Conservation (phyloP, 2,329 filamentous ascomycete species). For the Cladosporium cucumerinum region DNA sequence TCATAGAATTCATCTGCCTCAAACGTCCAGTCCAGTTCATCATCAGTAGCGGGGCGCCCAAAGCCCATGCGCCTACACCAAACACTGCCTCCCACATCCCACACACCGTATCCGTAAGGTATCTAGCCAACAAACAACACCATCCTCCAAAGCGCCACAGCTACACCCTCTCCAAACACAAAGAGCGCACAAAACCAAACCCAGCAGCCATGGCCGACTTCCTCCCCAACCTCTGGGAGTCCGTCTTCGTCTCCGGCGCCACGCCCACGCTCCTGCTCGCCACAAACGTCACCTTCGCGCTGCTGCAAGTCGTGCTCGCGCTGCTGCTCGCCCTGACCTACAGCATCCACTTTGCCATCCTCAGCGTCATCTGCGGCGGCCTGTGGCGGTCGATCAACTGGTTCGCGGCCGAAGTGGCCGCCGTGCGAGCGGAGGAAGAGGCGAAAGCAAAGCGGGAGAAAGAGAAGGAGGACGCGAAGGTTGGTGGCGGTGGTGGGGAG, state of each 20-base stretch:
- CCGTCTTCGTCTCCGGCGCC: constrained; percentile 88
- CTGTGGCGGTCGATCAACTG: constrained; percentile 96
- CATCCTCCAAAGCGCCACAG: background rate
- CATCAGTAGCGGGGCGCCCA: background rate
- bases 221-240: constrained; percentile 78
- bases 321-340: constrained; percentile 74
- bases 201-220: constrained; percentile 45
- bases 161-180: background rate
- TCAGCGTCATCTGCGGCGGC: constrained; percentile 74
- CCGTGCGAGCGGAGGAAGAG: constrained; percentile 49
- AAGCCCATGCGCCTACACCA: background rate
- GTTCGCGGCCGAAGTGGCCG: constrained; percentile 70
- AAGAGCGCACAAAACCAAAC: background rate
- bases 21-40: background rate
- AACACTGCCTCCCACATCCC: background rate
- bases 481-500: constrained; percentile 34
- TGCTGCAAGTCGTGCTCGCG: constrained; percentile 75
- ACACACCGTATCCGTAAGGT: background rate
- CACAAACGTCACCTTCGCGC: constrained; percentile 84
- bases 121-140: background rate
- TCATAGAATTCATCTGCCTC: background rate
- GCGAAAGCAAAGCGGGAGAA: constrained; percentile 43
- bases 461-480: constrained; percentile 40
- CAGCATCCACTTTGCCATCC: constrained; percentile 82
- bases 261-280: constrained; percentile 84